phyloP scores from a whole-genome alignment of 331 rosid genomes.

The Stylosanthes scabra region DNA sequence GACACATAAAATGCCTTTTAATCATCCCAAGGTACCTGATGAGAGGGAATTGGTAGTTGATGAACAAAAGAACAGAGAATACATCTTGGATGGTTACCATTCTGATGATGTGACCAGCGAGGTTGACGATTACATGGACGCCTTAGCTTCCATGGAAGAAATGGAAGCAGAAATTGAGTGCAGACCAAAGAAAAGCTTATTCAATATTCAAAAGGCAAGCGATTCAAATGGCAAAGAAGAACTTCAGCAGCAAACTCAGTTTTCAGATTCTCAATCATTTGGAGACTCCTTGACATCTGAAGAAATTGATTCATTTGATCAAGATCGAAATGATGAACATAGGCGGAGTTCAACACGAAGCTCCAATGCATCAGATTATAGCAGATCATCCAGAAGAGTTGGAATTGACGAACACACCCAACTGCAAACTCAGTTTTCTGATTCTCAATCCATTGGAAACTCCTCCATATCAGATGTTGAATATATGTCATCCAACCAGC shows the following conservation, averaged over 20 bases:
- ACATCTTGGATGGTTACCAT: conserved; percentile 54
- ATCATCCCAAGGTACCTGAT: conserved; percentile 41
- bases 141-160: conserved; percentile 81
- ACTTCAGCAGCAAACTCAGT: conserved; percentile 55
- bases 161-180: conserved; percentile 65
- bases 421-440: conserved; percentile 56
- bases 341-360: conserved; percentile 56
- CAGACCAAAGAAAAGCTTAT: conserved; percentile 50
- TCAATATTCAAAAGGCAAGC: conserved; percentile 45
- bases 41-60: conserved; percentile 49
- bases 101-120: conserved; percentile 80
- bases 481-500: conserved; percentile 43
- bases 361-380: conserved; percentile 65
- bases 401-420: conserved; percentile 53
- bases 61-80: conserved; percentile 56
- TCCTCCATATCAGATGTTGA: conserved; percentile 54
- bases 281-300: conserved; percentile 73
- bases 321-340: conserved; percentile 59
- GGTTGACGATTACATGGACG: conserved; percentile 87
- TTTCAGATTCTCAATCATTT: conserved; percentile 69
- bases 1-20: conserved; percentile 48
- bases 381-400: conserved; percentile 55
- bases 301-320: conserved; percentile 59
- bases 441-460: conserved; percentile 63
- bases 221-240: conserved; percentile 64